Evolutionary conservation across 176 grass and related monocot species (phyloP).

Genomic region (Melocanna baccifera): DNA sequence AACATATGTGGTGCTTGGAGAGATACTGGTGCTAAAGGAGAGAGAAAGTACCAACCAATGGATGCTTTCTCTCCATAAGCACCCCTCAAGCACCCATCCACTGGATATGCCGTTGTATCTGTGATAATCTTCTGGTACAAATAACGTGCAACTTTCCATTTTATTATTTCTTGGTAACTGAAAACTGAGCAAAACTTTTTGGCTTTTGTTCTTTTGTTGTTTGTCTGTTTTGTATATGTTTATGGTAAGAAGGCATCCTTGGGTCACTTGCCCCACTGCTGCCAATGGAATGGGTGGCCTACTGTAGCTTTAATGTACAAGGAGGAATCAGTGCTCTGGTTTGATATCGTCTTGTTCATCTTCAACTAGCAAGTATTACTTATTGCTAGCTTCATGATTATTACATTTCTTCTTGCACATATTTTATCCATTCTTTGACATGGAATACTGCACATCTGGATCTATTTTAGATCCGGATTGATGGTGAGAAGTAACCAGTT

Average conservation of each 20-base stretch:
- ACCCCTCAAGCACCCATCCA: too few relatives aligned
- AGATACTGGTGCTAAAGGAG: conserved; percentile 1
- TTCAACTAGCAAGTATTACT: conserved; percentile 57
- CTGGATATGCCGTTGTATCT: conserved; percentile 21
- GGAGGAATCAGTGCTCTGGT: conserved; percentile 88
- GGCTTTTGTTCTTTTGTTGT: conserved; percentile 79
- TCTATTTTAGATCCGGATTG: conserved; percentile 27
- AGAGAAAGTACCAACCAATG: background rate
- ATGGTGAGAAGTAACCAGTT: conserved; percentile 33
- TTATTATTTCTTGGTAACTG: conserved; percentile 64
- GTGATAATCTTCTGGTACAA: conserved; percentile 45
- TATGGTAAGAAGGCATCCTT: conserved; percentile 98
- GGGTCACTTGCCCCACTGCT: conserved; percentile 91
- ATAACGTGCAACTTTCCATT: conserved; percentile 49
- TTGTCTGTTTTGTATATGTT: conserved; percentile 98
- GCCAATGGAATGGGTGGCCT: conserved; percentile 84
- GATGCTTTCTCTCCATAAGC: conserved; percentile 4
- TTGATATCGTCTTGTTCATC: conserved; percentile 71
- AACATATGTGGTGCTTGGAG: background rate
- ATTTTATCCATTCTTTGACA: conserved; percentile 29
- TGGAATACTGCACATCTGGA: conserved; percentile 32
- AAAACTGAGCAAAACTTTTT: conserved; percentile 45
- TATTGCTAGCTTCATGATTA: conserved; percentile 53
- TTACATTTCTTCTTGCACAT: conserved; percentile 43
- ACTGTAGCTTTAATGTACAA: conserved; percentile 87